Evolutionary conservation across 164 flowering plant genomes (phyloP), one percentile per base, ranked within the genome.

Genomic region (Platanus orientalis): DNA sequence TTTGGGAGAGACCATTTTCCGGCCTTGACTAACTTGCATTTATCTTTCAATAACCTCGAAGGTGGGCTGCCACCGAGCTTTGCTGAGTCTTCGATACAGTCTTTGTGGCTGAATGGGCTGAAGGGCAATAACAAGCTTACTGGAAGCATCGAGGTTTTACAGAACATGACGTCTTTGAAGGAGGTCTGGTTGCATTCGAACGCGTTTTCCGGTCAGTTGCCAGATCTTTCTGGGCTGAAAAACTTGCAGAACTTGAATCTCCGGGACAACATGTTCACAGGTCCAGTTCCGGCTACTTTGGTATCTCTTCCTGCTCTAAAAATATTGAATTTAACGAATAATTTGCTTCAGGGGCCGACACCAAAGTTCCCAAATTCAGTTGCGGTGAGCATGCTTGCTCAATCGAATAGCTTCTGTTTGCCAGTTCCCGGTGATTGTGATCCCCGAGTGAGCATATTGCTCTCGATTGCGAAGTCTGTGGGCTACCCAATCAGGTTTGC

Each of bases 21-120:
- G 29, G 74, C 88, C n/a, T 66, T 94, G 67, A 62, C 51, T 2
- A 67, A 53, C 54, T 64, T 94, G 78, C 88, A 81, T 62, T 71
- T 94, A 67, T 79, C 96, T 21, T 75, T 77, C 55, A 94, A 94
- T 60, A 52, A 44, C 9, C 77, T 94, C 26, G 70, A 69, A 27
- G 99, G 97, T 3, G 81, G 66, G 20, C 60, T 94, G 68, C 96
- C 97, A 2, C 19, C 26, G 29, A 75, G 76, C 62, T 76, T 94
- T 55, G 58, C 85, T 0, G 79, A 80, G 17, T 85, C 86, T 0
- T 75, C 68, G 24, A 55, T 94, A 6, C 71, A 85, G 78, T 81
- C 95, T 13, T 68, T 94, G 42, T 94, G 99, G 97, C 63, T 94
- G 34, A 91, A 91, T 69, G 97, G 97, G 42, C 93, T 88, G 76